These are phyloP conservation scores for Rhizopogon sp. DNA, from an alignment of 768 basidiomycete species.

Conservation along the genomic window DNA sequence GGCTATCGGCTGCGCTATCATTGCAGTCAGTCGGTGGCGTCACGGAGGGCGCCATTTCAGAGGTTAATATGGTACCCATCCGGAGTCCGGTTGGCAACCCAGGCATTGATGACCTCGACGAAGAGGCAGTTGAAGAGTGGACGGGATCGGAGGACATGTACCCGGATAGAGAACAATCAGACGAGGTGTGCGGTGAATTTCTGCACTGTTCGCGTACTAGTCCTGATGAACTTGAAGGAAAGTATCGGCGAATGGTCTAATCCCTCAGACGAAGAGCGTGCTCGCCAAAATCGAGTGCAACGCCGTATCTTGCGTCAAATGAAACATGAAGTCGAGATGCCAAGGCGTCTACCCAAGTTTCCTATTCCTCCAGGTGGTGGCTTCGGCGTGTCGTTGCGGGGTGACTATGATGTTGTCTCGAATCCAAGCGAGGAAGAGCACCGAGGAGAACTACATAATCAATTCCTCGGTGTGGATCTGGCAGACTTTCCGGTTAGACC, in stretches of 20 bases:
- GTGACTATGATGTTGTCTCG: constrained; percentile 71
- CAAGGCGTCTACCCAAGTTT: constrained; percentile 74
- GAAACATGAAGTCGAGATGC: constrained; percentile 50
- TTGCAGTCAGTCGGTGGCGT: constrained; percentile 56
- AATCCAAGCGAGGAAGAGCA: constrained; percentile 81
- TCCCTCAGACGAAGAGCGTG: constrained; percentile 85
- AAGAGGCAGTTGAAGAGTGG: constrained; percentile 61
- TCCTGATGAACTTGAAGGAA: constrained; percentile 32
- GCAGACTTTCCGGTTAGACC: constrained; percentile 43
- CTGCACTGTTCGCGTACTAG: constrained; percentile 1
- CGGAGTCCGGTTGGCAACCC: constrained; percentile 28
- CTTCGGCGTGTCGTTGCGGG: constrained; percentile 32
- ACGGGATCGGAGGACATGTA: constrained; percentile 76
- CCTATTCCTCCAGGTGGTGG: constrained; percentile 65
- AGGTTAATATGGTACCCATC: constrained; percentile 24
- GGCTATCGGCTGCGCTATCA: constrained; percentile 62
- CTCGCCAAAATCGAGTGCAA: constrained; percentile 60
- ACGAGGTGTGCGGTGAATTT: constrained; percentile 48
- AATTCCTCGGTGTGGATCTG: constrained; percentile 41
- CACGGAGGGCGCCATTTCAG: constrained; percentile 27
- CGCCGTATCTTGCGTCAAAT: constrained; percentile 51
- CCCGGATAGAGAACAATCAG: constrained; percentile 42
- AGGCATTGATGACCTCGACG: constrained; percentile 30
- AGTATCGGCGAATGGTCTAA: constrained; percentile 89
- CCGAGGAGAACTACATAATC: constrained; percentile 26